phyloP scores from a whole-genome alignment of 371 early-diverging fungal species.

The Thermomucor indicae-seudaticae region DNA sequence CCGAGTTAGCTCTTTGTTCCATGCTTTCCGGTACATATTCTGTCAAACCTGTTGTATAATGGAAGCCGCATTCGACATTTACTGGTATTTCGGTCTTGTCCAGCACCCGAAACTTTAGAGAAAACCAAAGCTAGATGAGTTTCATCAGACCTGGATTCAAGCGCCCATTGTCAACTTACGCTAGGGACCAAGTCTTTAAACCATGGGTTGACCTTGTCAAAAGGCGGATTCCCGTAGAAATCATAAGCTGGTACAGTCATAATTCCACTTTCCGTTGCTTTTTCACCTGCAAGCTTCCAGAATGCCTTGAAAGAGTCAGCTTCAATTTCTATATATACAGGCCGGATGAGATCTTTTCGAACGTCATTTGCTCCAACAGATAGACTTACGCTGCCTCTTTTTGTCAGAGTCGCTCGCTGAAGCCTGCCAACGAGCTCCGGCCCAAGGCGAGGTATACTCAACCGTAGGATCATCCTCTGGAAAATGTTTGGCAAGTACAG shows the following conservation, averaged over 20 bases:
- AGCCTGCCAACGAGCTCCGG: too few species aligned
- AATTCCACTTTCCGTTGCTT: constrained; percentile 45
- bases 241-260: constrained; percentile 40
- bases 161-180: constrained; percentile 24
- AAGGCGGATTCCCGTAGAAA: constrained; percentile 40
- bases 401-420: too few species aligned
- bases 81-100: constrained; percentile 36
- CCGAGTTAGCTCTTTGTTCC: not conserved
- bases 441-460: constrained; percentile 73
- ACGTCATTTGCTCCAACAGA: not conserved
- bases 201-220: constrained; percentile 47
- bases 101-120: constrained; percentile 31
- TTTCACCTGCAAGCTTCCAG: constrained; percentile 41
- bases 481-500: constrained; percentile 52
- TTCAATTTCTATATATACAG: not conserved
- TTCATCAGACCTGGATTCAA: not conserved
- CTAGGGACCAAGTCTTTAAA: constrained; percentile 44
- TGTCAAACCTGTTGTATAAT: constrained; percentile 46
- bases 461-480: constrained; percentile 46
- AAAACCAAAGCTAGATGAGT: not conserved
- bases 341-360: not conserved
- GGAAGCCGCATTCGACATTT: constrained; percentile 43
- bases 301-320: too few species aligned
- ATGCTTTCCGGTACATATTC: not conserved
- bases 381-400: not conserved